These are phyloP conservation scores for Pistacia integerrima DNA, from an alignment of 345 rosid species.

Conservation along the genomic window DNA sequence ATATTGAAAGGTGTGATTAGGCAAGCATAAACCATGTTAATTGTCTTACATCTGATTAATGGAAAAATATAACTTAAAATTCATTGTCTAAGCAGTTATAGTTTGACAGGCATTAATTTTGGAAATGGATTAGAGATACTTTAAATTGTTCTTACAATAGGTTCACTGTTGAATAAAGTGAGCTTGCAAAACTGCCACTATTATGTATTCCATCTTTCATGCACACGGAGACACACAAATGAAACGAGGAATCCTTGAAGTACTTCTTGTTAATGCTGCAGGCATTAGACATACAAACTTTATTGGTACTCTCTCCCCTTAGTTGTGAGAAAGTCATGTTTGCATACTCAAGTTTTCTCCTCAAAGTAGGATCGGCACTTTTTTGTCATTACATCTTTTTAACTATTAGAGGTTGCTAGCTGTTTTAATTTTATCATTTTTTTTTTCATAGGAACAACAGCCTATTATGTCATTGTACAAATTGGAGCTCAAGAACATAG, in stretches of 20 bases:
- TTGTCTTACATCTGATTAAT: background rate
- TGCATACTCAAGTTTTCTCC: background rate
- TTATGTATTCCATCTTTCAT: background rate
- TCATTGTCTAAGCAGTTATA: slow-evolving; percentile 6
- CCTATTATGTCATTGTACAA: slow-evolving; percentile 56
- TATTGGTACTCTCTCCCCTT: slow-evolving; percentile 42
- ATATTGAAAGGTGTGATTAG: background rate
- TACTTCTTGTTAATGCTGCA: slow-evolving; percentile 73
- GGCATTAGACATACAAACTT: slow-evolving; percentile 74
- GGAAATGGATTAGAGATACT: background rate
- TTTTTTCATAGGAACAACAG: slow-evolving; percentile 52
- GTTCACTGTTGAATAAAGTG: background rate
- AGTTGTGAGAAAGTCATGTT: too few relatives aligned
- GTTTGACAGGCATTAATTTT: background rate
- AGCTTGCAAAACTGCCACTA: slow-evolving; percentile 5
- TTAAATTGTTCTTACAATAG: background rate
- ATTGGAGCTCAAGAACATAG: slow-evolving; percentile 62
- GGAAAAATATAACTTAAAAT: slow-evolving; percentile 9
- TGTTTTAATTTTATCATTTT: background rate
- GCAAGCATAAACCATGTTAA: background rate
- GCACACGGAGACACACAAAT: slow-evolving; percentile 18
- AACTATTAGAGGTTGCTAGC: background rate
- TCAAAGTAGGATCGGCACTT: too few relatives aligned
- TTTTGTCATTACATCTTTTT: background rate
- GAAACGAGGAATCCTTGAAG: slow-evolving; percentile 72